These are phyloP conservation scores for Ganoderma boninense DNA, from an alignment of 1,284 basidiomycete species.

Conservation along the genomic window DNA sequence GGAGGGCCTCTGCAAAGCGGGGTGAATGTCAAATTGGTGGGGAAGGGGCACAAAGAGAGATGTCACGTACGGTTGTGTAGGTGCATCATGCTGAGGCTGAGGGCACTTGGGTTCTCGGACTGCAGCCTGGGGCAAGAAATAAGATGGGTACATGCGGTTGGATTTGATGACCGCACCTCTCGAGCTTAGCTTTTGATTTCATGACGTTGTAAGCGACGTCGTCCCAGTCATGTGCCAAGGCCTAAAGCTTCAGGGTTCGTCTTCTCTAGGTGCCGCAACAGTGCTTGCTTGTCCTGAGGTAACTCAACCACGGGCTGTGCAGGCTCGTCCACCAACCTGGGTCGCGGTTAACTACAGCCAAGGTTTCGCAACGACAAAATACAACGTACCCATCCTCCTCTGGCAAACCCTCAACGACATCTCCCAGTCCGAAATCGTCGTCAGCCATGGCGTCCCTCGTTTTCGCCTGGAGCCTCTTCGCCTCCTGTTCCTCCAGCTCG, in stretches of 20 bases:
- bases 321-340: slow-evolving; percentile 48
- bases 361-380: too few species aligned
- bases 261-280: slow-evolving; percentile 81
- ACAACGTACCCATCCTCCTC: slow-evolving; percentile 53
- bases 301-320: slow-evolving; percentile 40
- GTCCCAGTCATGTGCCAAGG: slow-evolving; percentile 80
- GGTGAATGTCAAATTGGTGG: neutral
- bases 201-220: slow-evolving; percentile 66
- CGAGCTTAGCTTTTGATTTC: slow-evolving; percentile 62
- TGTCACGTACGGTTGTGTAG: slow-evolving; percentile 76
- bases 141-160: neutral
- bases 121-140: slow-evolving; percentile 51
- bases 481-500: slow-evolving; percentile 90
- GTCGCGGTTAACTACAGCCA: neutral
- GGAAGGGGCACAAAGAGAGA: neutral
- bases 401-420: slow-evolving; percentile 55
- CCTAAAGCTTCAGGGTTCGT: slow-evolving; percentile 83
- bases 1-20: slow-evolving; percentile 72
- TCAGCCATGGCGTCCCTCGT: slow-evolving; percentile 77
- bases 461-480: slow-evolving; percentile 81
- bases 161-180: slow-evolving; percentile 53
- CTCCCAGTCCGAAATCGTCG: slow-evolving; percentile 88
- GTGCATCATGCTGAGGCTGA: slow-evolving; percentile 73
- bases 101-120: slow-evolving; percentile 53
- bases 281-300: slow-evolving; percentile 67